Evolutionary conservation across 805 yeast species (phyloP).

Genomic region (Metschnikowia drakensbergensis): DNA sequence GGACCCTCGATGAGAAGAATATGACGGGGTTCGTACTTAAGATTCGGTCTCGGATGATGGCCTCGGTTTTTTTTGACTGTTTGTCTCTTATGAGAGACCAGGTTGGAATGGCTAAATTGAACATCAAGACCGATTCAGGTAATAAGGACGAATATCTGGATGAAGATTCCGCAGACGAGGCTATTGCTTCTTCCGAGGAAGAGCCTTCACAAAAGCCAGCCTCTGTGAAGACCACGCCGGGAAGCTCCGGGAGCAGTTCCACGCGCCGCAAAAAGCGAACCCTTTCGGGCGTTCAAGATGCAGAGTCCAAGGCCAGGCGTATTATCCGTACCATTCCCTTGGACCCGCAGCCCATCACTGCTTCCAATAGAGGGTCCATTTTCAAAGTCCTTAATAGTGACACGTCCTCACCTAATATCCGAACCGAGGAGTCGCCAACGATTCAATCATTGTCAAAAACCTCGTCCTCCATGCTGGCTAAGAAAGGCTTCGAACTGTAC

Average conservation of each 20-base stretch:
- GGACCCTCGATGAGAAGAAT: constrained; percentile 57
- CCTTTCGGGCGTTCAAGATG: constrained; percentile 53
- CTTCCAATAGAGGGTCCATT: constrained; percentile 32
- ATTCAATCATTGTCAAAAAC: not conserved
- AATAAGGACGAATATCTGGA: constrained; percentile 20
- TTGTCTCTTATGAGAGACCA: constrained; percentile 79
- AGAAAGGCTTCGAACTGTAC: not conserved
- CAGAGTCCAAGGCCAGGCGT: constrained; percentile 68
- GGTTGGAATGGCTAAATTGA: constrained; percentile 74
- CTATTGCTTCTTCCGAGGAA: constrained; percentile 14
- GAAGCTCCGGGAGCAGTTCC: constrained; percentile 33
- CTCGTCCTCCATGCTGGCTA: not conserved
- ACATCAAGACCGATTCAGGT: constrained; percentile 31
- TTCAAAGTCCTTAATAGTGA: constrained; percentile 37
- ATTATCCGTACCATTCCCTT: constrained; percentile 76
- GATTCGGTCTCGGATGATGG: constrained; percentile 83
- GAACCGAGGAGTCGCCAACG: not conserved
- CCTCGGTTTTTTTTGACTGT: constrained; percentile 89
- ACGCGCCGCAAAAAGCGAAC: constrained; percentile 42
- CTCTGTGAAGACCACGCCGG: constrained; percentile 32
- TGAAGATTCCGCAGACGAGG: constrained; percentile 24
- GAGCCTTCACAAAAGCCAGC: constrained; percentile 17
- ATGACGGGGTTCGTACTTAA: constrained; percentile 43
- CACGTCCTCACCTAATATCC: constrained; percentile 28
- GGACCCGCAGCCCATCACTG: constrained; percentile 75